Evolutionary conservation across 177 flowering plant species (phyloP), one percentile per base, ranked within the genome.

Genomic region (Vitis hybrid): DNA sequence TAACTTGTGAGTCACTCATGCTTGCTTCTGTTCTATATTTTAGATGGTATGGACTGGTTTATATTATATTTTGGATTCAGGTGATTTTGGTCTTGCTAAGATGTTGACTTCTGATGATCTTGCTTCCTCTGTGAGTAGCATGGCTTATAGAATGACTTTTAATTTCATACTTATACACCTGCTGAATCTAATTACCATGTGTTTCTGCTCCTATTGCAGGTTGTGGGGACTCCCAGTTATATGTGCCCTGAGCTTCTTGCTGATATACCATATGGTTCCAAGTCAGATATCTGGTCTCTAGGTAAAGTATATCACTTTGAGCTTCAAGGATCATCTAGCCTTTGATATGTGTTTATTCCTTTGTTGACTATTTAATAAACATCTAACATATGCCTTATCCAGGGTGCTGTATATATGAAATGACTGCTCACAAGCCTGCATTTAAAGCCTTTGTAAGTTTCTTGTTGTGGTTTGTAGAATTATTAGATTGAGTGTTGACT

Each of bases 171-270:
- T 48, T 39, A 7, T 7, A 39, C 48, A 29, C 55, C 11, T 71
- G 53, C 48, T 31, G 70, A 52, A 29, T 64, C 58, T 63, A 34
- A 62, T 66, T 20, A 52, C 18, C 7, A 51, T 59, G 59, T 52
- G 12, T 50, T 19, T 73, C 59, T 71, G 59, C 39, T 71, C 31
- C 39, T 61, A 50, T 45, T 70, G 59, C 80, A 96, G 99, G 95
- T 96, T 74, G 99, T 96, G 67, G 99, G 99, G 56, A 96, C 99
- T 70, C 98, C 99, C 19, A 96, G 94, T 79, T 93, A 96, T 65
- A 96, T 96, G 98, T 96, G 99, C 74, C 99, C 99, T 8, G 99
- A 96, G 82, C 99, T 96, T 79, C 98, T 96, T 77, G 98, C 99
- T 59, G 99, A 96, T 79, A 92, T 96, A 77, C 99, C 99, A 34